These are phyloP conservation scores for Yarrowia galli DNA, from an alignment of 1,139 yeast genomes.

Conservation along the genomic window DNA sequence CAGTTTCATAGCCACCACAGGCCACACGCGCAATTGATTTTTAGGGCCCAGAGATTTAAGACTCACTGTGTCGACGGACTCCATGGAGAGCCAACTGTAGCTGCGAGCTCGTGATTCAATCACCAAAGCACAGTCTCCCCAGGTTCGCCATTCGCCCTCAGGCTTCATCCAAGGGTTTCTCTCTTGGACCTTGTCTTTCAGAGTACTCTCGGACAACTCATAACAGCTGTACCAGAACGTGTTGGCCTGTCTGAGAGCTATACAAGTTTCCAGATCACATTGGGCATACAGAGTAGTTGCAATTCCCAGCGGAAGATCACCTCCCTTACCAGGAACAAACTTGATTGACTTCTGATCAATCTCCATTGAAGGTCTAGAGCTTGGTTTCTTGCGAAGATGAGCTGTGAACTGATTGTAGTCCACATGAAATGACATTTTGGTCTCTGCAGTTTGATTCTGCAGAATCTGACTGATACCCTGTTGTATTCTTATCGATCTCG, in stretches of 20 bases:
- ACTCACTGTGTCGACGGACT: too few species aligned
- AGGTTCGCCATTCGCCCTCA: not conserved
- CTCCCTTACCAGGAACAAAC: not conserved
- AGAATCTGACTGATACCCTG: not conserved
- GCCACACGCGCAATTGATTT: too few species aligned
- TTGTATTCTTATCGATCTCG: too few species aligned
- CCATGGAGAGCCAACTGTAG: too few species aligned
- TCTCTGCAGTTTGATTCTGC: not conserved
- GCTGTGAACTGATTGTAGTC: not conserved
- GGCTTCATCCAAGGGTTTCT: not conserved
- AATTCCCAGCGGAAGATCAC: not conserved
- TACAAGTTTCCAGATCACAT: not conserved
- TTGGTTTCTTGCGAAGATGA: not conserved
- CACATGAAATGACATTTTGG: not conserved
- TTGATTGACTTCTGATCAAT: not conserved
- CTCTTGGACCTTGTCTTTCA: not conserved
- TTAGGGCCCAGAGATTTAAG: too few species aligned
- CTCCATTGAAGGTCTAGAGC: not conserved
- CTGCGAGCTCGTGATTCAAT: not conserved
- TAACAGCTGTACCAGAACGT: not conserved
- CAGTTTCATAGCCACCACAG: too few species aligned
- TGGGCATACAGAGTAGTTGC: not conserved
- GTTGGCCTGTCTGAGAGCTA: not conserved
- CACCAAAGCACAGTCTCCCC: not conserved
- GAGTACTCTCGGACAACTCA: not conserved